These are phyloP conservation scores for Musa beccarii DNA, from an alignment of 176 grass and related monocot genomes.

Conservation along the genomic window DNA sequence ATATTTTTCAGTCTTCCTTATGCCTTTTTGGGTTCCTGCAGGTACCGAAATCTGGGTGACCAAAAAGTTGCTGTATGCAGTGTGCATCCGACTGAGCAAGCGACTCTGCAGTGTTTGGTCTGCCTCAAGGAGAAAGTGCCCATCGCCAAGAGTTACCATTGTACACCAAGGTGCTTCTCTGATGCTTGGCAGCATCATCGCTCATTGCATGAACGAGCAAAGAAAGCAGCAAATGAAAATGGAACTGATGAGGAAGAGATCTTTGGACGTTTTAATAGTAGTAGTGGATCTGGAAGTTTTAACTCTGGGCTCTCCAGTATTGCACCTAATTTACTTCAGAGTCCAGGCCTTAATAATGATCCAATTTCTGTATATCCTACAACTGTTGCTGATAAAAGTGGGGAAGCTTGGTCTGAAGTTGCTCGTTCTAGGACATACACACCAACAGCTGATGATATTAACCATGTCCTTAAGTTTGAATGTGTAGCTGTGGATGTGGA, in stretches of 20 bases:
- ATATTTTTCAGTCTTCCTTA: background rate
- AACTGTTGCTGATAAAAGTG: constrained; percentile 56
- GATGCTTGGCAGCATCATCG: constrained; percentile 97
- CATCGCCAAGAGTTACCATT: constrained; percentile 88
- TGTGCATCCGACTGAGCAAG: constrained; percentile 84
- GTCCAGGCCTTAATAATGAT: constrained; percentile 37
- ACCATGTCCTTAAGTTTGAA: constrained; percentile 88
- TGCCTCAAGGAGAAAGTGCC: constrained; percentile 98
- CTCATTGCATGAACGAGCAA: constrained; percentile 87
- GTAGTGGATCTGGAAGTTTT: constrained; percentile 37
- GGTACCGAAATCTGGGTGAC: constrained; percentile 92
- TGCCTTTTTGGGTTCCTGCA: constrained; percentile 35
- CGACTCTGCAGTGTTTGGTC: constrained; percentile 86
- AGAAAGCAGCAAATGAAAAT: constrained; percentile 70
- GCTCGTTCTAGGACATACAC: constrained; percentile 68
- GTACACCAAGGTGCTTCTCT: constrained; percentile 82
- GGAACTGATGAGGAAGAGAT: constrained; percentile 86
- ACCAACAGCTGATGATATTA: constrained; percentile 88
- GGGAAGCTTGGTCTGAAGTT: constrained; percentile 93
- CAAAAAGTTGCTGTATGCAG: constrained; percentile 72
- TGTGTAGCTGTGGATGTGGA: constrained; percentile 67
- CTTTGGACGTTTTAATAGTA: constrained; percentile 69
- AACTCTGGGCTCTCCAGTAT: constrained; percentile 36
- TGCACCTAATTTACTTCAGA: constrained; percentile 51
- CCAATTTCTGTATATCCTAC: constrained; percentile 7